Percentiles rank a stretch among this genome's conserved stretches.
These are phyloP conservation scores for Cymbidium sinense DNA, from an alignment of 106 monocot genomes.

Conservation along the genomic window DNA sequence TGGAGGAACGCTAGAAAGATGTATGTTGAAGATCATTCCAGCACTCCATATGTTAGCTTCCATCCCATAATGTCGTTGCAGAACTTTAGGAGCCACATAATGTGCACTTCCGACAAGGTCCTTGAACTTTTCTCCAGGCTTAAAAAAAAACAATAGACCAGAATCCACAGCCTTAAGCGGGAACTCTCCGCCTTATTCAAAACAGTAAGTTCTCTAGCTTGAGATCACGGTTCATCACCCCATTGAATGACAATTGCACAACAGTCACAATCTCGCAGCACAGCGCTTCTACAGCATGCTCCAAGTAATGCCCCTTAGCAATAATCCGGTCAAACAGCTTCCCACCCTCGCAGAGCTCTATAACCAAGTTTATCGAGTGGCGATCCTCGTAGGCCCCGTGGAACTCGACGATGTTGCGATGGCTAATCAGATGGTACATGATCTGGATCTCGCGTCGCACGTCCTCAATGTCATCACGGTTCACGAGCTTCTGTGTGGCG, in stretches of 20 bases:
- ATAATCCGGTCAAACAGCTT: constrained; percentile 76
- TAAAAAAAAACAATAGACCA: no score
- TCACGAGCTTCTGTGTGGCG: no score
- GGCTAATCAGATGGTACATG: constrained; percentile 71
- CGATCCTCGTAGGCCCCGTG: constrained; percentile 55
- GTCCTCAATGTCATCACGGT: no score
- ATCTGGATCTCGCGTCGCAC: constrained; percentile 67
- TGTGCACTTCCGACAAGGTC: no score
- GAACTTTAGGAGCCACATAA: no score
- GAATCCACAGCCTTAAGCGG: constrained; percentile 50
- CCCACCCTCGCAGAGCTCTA: no score
- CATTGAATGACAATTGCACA: constrained; percentile 53
- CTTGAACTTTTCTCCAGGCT: no score
- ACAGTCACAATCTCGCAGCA: constrained; percentile 49
- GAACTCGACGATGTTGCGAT: constrained; percentile 66
- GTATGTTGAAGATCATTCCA: no score
- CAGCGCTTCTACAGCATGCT: constrained; percentile 37
- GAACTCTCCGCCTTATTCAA: constrained; percentile 30
- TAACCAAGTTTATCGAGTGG: no score
- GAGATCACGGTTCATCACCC: constrained; percentile 53
- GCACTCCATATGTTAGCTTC: no score
- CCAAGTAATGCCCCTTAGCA: constrained; percentile 47
- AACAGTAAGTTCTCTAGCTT: constrained; percentile 54
- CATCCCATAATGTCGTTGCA: no score
- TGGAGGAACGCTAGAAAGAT: no score